Conservation (phyloP, 176 grass and related monocot genomes). For the Oryza australiensis region DNA sequence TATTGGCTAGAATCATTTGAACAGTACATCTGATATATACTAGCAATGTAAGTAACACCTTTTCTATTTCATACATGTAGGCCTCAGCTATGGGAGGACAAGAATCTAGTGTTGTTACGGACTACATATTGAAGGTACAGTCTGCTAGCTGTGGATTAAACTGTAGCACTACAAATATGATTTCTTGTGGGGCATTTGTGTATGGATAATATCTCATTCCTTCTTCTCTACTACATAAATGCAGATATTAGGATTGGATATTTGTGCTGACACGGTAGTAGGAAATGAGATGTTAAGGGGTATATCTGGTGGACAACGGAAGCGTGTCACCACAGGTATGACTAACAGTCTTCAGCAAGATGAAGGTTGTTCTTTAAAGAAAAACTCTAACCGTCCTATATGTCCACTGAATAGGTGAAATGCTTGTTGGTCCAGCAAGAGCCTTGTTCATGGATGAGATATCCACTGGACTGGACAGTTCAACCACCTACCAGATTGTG, state of each 20-base stretch:
- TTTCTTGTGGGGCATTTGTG: neutral
- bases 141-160: slow-evolving; percentile 5
- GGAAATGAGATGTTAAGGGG: slow-evolving; percentile 92
- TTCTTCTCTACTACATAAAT: slow-evolving; percentile 20
- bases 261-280: slow-evolving; percentile 88
- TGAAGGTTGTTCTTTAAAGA: slow-evolving; percentile 17
- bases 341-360: slow-evolving; percentile 17
- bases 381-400: slow-evolving; percentile 15
- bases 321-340: slow-evolving; percentile 93
- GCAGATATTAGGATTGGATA: slow-evolving; percentile 85
- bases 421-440: slow-evolving; percentile 94
- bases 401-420: slow-evolving; percentile 63
- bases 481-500: slow-evolving; percentile 92
- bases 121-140: slow-evolving; percentile 91
- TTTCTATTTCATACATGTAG: slow-evolving; percentile 44
- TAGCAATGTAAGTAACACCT: slow-evolving; percentile 1
- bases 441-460: slow-evolving; percentile 97
- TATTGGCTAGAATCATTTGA: slow-evolving; percentile 10
- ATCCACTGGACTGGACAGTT: slow-evolving; percentile 94
- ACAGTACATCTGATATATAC: neutral
- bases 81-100: slow-evolving; percentile 75
- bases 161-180: slow-evolving; percentile 9
- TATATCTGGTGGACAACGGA: slow-evolving; percentile 89
- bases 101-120: slow-evolving; percentile 75
- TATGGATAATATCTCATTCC: slow-evolving; percentile 26